Base-by-base conservation (phyloP, 257 asterid species). In the Voacanga thouarsii region DNA sequence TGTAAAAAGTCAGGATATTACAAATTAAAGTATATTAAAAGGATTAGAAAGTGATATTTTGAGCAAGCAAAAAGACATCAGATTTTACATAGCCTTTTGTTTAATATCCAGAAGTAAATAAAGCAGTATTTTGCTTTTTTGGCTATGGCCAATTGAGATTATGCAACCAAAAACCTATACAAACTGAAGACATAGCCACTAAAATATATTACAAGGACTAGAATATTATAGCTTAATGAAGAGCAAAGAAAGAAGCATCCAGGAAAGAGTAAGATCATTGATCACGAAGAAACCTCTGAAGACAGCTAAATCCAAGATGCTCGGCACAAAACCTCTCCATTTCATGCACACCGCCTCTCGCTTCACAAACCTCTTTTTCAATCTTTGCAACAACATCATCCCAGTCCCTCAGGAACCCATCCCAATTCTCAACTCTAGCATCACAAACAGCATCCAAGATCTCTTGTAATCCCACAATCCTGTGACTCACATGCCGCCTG, bases 391-490 rank as follows among this genome's bases (percentile, higher is more conserved):
- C 75, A 63, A 84, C 84, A 74, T 95, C 98, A 74, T 92, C 98
- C 99, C 99, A 95, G 77, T 90, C 97, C 77, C 86, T 86, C 83
- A 92, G 75, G 77, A 77, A 91, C 30, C 90, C 96, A 81, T 92
- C 99, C 96, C 95, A 92, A 30, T 82, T 85, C 74, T 89, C 87
- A 57, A 88, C 76, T 75, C 89, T 88, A 12, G 91, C 68, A 75
- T 91, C 98, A 3, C 97, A 89, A 70, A 94, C 88, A 11, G 94
- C 91, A 79, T 95, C 99, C 19, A 95, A 80, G 69, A 95, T 95
- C 89, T 95, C 99, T 67, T 95, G 99, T 90, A 95, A 84, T 67
- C 97, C 97, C 69, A 95, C 98, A 21, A 95, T 88, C 90, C 86
- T 88, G 30, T 89, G 97, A 80, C 97, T 95, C 71, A 95, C 90